These are phyloP conservation scores for Serendipita sp. DNA, from an alignment of 768 basidiomycete genomes.

Conservation along the genomic window DNA sequence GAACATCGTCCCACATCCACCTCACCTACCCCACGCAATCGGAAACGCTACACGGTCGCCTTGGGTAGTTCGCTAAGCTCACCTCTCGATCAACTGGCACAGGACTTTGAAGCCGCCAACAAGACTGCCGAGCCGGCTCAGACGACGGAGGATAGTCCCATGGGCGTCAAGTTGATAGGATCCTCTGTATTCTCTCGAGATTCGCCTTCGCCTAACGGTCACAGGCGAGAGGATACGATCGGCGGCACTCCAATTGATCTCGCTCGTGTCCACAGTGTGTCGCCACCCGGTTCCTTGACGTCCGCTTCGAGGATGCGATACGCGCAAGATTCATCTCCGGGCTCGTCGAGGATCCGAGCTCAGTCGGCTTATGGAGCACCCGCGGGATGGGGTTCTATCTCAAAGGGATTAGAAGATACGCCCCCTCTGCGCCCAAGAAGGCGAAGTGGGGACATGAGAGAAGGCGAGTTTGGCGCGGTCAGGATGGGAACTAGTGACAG, in stretches of 20 bases:
- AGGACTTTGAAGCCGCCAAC: constrained; percentile 2
- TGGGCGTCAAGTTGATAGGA: not conserved
- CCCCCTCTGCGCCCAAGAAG: not conserved
- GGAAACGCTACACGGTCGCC: constrained; percentile 78
- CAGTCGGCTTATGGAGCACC: constrained; percentile 12
- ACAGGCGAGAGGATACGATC: constrained; percentile 12
- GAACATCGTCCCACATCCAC: constrained; percentile 1
- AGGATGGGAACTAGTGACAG: not conserved
- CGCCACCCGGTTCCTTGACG: constrained; percentile 11
- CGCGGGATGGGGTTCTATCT: constrained; percentile 5
- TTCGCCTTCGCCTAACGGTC: constrained; percentile 7
- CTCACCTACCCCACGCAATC: constrained; percentile 42
- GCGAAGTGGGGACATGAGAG: not conserved
- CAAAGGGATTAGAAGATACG: not conserved
- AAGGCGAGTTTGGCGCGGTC: not conserved
- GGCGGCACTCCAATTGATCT: constrained; percentile 14
- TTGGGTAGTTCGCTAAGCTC: constrained; percentile 55
- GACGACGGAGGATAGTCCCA: constrained; percentile 2
- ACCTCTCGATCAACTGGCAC: constrained; percentile 15
- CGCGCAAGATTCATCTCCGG: constrained; percentile 5
- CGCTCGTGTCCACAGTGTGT: constrained; percentile 13
- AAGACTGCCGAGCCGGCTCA: not conserved
- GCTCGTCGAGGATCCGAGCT: constrained; percentile 11
- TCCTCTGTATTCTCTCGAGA: constrained; percentile 1
- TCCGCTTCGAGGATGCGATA: constrained; percentile 2